A percentile compares a stretch with the other conserved stretches of the same genome.
phyloP scores from a whole-genome alignment of 2,329 filamentous ascomycete species.

The Epichloe glyceriae region DNA sequence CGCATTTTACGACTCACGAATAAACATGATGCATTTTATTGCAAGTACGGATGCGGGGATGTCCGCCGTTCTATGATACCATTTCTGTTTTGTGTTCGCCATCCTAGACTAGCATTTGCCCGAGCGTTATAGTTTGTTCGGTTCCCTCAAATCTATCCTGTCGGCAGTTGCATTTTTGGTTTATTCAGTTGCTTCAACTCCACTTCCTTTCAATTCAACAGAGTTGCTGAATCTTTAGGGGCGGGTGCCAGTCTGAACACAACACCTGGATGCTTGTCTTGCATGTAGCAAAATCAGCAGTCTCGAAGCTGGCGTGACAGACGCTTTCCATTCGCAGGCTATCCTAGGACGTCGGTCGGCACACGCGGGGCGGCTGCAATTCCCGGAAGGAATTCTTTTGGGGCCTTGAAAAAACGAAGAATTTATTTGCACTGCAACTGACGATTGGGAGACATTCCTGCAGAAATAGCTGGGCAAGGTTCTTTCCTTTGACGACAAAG shows the following conservation, averaged over 20 bases:
- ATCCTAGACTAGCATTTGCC: constrained; percentile 5
- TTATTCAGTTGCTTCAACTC: neutral
- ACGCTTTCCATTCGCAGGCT: too few relatives aligned
- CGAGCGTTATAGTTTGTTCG: neutral
- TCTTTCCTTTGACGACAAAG: too few relatives aligned
- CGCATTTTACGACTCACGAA: constrained; percentile 3
- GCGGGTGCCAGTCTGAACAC: neutral
- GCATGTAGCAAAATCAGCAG: neutral
- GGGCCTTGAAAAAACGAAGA: too few relatives aligned
- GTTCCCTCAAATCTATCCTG: neutral
- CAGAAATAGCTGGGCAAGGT: too few relatives aligned
- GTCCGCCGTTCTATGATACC: neutral
- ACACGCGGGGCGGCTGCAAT: too few relatives aligned
- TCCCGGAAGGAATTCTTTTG: neutral
- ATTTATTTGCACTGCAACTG: too few relatives aligned
- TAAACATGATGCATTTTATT: neutral
- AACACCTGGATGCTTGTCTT: neutral
- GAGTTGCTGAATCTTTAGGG: neutral
- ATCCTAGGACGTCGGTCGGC: too few relatives aligned
- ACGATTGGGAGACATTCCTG: too few relatives aligned
- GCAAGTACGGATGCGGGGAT: neutral
- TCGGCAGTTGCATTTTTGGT: neutral
- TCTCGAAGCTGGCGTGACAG: neutral
- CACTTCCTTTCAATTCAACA: neutral
- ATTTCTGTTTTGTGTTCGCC: constrained; percentile 5